Evolutionary conservation across 179 eudicot genomes (phyloP).

Genomic region (Spergularia azorica): DNA sequence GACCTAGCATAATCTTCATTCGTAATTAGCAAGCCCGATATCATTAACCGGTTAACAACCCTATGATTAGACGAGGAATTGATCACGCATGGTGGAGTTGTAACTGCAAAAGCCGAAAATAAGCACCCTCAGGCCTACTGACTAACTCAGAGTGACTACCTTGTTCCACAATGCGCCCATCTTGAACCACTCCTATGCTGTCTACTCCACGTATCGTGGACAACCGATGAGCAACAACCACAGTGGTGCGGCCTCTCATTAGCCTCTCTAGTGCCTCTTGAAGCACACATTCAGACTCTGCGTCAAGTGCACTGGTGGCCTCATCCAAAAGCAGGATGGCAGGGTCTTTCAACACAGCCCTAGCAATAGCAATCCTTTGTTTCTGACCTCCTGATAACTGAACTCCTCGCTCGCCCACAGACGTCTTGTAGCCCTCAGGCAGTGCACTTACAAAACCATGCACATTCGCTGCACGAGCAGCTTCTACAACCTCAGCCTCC

Average conservation of each 20-base stretch:
- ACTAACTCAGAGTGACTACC: slow-evolving; percentile 86
- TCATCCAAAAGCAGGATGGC: slow-evolving; percentile 87
- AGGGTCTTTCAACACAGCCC: slow-evolving; percentile 88
- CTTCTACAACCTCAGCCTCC: slow-evolving; percentile 87
- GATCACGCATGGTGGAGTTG: slow-evolving; percentile 72
- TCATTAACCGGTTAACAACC: slow-evolving; percentile 23
- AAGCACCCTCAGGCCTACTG: slow-evolving; percentile 86
- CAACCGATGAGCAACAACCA: slow-evolving; percentile 84
- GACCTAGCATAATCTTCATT: slow-evolving; percentile 23
- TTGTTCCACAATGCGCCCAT: slow-evolving; percentile 89
- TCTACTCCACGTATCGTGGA: slow-evolving; percentile 90
- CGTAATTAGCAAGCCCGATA: slow-evolving; percentile 25
- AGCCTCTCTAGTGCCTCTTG: slow-evolving; percentile 96
- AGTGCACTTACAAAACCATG: slow-evolving; percentile 84
- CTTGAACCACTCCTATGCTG: slow-evolving; percentile 83
- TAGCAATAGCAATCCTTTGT: slow-evolving; percentile 89
- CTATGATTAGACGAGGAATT: slow-evolving; percentile 14
- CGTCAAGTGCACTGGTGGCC: slow-evolving; percentile 96
- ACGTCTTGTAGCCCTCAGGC: slow-evolving; percentile 92
- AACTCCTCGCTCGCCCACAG: slow-evolving; percentile 90
- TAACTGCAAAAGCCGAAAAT: slow-evolving; percentile 86
- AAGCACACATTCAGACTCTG: slow-evolving; percentile 90
- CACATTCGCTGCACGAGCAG: slow-evolving; percentile 88
- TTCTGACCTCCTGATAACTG: slow-evolving; percentile 98
- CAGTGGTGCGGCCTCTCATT: slow-evolving; percentile 93